Conservation (phyloP, 371 early-diverging fungal species). For the Amoeboaphelidium occidentale region DNA sequence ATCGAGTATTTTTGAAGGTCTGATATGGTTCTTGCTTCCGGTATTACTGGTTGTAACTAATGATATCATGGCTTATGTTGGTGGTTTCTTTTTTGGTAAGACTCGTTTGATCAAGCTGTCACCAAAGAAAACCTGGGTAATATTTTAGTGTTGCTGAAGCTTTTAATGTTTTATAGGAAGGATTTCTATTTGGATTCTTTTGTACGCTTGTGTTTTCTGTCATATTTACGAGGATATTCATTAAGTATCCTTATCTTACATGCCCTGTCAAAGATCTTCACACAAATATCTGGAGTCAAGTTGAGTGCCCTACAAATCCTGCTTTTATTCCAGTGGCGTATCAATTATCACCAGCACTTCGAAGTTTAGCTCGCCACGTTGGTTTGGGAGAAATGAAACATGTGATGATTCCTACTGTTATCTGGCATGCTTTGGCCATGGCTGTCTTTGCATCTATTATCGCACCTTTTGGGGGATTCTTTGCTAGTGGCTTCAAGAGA, state of each 20-base stretch:
- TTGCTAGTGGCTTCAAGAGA: slow-evolving; percentile 89
- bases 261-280: slow-evolving; percentile 52
- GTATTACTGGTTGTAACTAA: slow-evolving; percentile 81
- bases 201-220: slow-evolving; percentile 67
- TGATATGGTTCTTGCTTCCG: slow-evolving; percentile 86
- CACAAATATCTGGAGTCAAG: slow-evolving; percentile 21
- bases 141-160: too few relatives aligned
- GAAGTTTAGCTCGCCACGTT: slow-evolving; percentile 5
- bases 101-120: slow-evolving; percentile 81
- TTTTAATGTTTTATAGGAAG: too few relatives aligned
- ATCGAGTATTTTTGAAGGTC: slow-evolving; percentile 87
- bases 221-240: slow-evolving; percentile 27
- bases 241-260: slow-evolving; percentile 48
- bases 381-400: not conserved
- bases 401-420: slow-evolving; percentile 46
- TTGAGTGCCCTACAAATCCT: slow-evolving; percentile 34
- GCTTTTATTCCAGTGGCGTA: slow-evolving; percentile 32
- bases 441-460: slow-evolving; percentile 84
- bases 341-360: slow-evolving; percentile 19
- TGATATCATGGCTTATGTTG: slow-evolving; percentile 93
- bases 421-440: slow-evolving; percentile 68
- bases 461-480: slow-evolving; percentile 98
- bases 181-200: slow-evolving; percentile 84
- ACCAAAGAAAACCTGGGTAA: slow-evolving; percentile 99
- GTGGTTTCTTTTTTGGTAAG: slow-evolving; percentile 79